Evolutionary conservation across 2,329 filamentous ascomycete genomes (phyloP), one percentile per base, ranked within the genome.

Genomic region (Akanthomyces uredinophilus): DNA sequence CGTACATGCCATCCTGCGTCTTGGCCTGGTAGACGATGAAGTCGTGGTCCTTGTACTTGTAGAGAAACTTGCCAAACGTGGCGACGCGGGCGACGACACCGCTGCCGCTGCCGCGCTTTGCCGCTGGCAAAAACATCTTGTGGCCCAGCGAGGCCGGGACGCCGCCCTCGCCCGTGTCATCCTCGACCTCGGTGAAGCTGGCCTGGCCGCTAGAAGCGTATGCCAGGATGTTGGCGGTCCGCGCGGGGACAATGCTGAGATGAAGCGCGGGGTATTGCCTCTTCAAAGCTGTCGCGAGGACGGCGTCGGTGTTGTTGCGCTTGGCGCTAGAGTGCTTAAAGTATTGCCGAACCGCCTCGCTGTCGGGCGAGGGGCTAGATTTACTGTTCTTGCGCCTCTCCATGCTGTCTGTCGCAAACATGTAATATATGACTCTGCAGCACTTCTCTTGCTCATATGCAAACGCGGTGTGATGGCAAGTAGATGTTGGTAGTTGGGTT

Each of bases 1-100:
- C 64, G 6, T 54, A 37, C 2, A 50, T 52, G 1, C 78, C 78
- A 53, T 81, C 78, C 39, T 77, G 74, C 27, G 76, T 74, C 50
- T 77, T 73, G 50, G 74, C 71, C 5, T 78, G 53, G 66, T 81
- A 81, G 50, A 81, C 63, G 61, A 79, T 71, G 66, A 80, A 80
- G 35, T 80, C 75, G 8, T 71, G 56, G 39, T 64, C 71, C n/a
- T 71, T 62, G 78, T 78, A 81, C 46, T 67, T 68, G 68, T 78
- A 80, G 24, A 75, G 58, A 64, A 77, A 80, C 68, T 79, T 79
- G 65, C 71, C 75, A 64, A 77, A 80, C 29, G 71, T 62, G 13
- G 75, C 60, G 6, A 65, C 57, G 43, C 73, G 69, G 1, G 61
- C 70, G 22, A 81, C 66, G 3, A 63, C 64, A 14, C 79, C 79